These are phyloP conservation scores for Candida patagonica DNA, from an alignment of 805 yeast species.

Conservation along the genomic window DNA sequence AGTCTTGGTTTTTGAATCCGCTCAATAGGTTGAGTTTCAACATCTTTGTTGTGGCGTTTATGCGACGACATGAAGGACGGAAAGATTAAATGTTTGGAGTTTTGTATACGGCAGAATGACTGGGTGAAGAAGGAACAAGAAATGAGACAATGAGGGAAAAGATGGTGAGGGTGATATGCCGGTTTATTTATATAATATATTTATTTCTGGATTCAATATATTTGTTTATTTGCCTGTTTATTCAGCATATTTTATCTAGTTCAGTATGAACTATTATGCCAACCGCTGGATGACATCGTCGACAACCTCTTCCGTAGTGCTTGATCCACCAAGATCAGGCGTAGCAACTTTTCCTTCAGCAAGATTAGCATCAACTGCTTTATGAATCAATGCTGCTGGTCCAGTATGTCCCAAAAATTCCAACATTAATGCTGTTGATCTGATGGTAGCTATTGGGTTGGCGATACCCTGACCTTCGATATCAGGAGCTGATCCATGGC, in stretches of 20 bases:
- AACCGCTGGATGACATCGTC: conserved; percentile 64
- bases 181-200: no score
- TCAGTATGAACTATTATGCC: conserved; percentile 16
- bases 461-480: conserved; percentile 86
- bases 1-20: no score
- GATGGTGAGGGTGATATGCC: no score
- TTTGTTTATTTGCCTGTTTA: no score
- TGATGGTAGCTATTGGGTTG: conserved; percentile 95
- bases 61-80: no score
- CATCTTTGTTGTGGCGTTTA: no score
- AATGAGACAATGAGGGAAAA: no score
- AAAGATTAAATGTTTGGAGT: no score
- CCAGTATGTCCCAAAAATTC: conserved; percentile 89
- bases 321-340: conserved; percentile 91
- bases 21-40: no score
- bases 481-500: conserved; percentile 99
- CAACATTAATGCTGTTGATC: conserved; percentile 95
- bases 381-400: conserved; percentile 86
- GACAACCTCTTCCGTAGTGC: conserved; percentile 78
- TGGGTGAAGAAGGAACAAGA: no score
- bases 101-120: no score
- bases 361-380: conserved; percentile 91
- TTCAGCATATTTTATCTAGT: not conserved
- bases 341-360: conserved; percentile 70
- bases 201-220: no score